Percentiles rank a stretch among this genome's conserved stretches.
Evolutionary conservation across 257 asterid genomes (phyloP).

Genomic region (Penstemon barbatus): DNA sequence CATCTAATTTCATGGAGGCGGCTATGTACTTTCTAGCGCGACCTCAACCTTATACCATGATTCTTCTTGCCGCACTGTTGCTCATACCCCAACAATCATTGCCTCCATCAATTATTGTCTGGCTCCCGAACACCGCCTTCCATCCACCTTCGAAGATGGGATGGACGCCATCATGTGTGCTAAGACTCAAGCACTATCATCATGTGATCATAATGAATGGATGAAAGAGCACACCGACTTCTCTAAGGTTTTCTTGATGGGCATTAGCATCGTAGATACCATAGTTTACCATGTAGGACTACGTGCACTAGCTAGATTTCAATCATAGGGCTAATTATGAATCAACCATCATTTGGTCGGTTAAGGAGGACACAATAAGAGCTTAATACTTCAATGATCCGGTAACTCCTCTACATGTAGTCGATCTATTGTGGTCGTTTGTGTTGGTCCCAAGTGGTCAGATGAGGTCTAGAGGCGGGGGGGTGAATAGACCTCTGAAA

Average conservation of each 20-base stretch:
- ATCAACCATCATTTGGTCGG: constrained; percentile 67
- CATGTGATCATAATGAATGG: constrained; percentile 68
- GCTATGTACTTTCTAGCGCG: constrained; percentile 49
- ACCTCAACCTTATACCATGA: constrained; percentile 32
- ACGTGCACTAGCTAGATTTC: constrained; percentile 34
- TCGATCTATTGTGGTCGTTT: constrained; percentile 64
- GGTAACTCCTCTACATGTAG: constrained; percentile 42
- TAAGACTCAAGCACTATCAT: constrained; percentile 34
- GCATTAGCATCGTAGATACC: constrained; percentile 63
- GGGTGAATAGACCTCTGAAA: too few relatives aligned
- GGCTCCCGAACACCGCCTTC: constrained; percentile 75
- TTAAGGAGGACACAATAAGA: constrained; percentile 51
- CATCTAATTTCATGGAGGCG: constrained; percentile 67
- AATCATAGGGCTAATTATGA: constrained; percentile 59
- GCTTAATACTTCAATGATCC: constrained; percentile 33
- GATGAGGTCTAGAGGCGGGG: too few relatives aligned
- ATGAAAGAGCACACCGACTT: constrained; percentile 46
- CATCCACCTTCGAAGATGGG: constrained; percentile 79
- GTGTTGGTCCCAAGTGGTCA: constrained; percentile 63
- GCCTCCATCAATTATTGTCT: constrained; percentile 64
- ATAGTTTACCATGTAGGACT: constrained; percentile 49
- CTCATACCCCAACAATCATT: constrained; percentile 49
- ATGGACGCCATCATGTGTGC: constrained; percentile 59
- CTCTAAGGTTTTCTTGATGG: constrained; percentile 59
- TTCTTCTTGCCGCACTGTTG: too few relatives aligned